Percentiles rank a stretch among this genome's conserved stretches.
phyloP scores from a whole-genome alignment of 768 basidiomycete species.

The Gymnopilus dilepis region DNA sequence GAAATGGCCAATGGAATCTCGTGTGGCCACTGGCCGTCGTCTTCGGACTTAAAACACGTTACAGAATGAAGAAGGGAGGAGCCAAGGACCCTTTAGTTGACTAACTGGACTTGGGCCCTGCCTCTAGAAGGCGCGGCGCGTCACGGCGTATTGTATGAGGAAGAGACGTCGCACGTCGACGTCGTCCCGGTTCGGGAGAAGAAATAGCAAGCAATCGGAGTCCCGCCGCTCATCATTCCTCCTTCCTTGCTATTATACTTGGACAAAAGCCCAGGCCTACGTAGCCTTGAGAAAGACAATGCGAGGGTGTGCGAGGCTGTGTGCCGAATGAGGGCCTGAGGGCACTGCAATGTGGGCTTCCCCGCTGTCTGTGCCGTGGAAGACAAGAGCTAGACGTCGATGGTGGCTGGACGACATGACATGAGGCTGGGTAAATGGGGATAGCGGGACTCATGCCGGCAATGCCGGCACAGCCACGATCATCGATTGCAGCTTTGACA shows the following conservation, averaged over 20 bases:
- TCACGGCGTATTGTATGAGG: too few species aligned
- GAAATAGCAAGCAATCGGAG: too few species aligned
- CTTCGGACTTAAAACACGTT: not conserved
- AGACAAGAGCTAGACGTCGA: not conserved
- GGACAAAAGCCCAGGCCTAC: too few species aligned
- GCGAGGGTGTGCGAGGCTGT: too few species aligned
- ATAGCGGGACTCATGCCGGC: not conserved
- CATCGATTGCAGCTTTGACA: not conserved
- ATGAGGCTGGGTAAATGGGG: not conserved
- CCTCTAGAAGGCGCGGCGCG: too few species aligned
- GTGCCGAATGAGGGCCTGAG: too few species aligned
- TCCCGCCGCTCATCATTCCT: too few species aligned
- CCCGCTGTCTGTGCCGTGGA: not conserved
- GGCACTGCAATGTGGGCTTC: not conserved
- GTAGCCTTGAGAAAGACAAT: too few species aligned
- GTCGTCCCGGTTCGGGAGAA: too few species aligned
- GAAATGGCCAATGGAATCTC: not conserved
- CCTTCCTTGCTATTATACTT: too few species aligned
- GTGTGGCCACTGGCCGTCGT: not conserved
- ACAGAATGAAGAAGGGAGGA: not conserved
- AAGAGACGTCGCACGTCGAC: not conserved
- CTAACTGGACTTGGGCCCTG: too few species aligned
- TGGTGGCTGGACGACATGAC: not conserved
- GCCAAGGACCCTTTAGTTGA: not conserved
- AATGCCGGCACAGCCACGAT: constrained; percentile 1